Evolutionary conservation across 2,329 filamentous ascomycete genomes (phyloP).

Genomic region (Colletotrichum tabaci): DNA sequence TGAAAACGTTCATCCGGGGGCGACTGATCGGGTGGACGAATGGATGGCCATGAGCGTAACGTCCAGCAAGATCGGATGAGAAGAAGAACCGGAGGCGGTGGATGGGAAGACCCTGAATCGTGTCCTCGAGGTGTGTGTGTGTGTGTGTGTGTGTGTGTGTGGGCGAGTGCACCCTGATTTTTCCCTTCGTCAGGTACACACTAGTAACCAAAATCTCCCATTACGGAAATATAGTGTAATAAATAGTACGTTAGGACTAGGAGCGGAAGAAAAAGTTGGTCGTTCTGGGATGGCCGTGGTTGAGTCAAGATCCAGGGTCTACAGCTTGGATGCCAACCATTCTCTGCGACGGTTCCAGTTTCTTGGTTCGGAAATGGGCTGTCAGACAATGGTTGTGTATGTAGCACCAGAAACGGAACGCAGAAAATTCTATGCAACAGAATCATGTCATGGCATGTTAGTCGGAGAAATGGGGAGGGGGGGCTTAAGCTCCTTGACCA

Average conservation of each 20-base stretch:
- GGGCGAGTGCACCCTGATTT: conserved; percentile 23
- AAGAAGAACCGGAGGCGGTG: conserved; percentile 23
- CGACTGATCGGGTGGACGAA: background rate
- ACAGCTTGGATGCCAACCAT: background rate
- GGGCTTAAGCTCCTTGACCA: conserved; percentile 5
- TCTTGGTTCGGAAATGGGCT: conserved; percentile 7
- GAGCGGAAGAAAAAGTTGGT: background rate
- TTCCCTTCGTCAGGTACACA: no score
- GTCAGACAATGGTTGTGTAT: background rate
- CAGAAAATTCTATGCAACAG: background rate
- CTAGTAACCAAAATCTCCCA: background rate
- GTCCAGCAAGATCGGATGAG: conserved; percentile 30
- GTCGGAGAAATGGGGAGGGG: background rate
- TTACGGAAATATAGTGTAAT: conserved; percentile 6
- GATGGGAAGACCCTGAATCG: conserved; percentile 31
- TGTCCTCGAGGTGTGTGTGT: conserved; percentile 5
- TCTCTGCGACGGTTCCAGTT: conserved; percentile 28
- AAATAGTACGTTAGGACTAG: conserved; percentile 3
- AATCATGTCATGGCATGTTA: background rate
- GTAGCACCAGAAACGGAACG: conserved; percentile 23
- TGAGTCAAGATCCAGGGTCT: conserved; percentile 19
- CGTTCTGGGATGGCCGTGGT: conserved; percentile 17
- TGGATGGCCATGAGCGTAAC: conserved; percentile 1
- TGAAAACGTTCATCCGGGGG: conserved; percentile 35
- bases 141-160: background rate